Evolutionary conservation across 148 eudicot species (phyloP), one percentile per base, ranked within the genome.

Genomic region (Selenicereus undatus): DNA sequence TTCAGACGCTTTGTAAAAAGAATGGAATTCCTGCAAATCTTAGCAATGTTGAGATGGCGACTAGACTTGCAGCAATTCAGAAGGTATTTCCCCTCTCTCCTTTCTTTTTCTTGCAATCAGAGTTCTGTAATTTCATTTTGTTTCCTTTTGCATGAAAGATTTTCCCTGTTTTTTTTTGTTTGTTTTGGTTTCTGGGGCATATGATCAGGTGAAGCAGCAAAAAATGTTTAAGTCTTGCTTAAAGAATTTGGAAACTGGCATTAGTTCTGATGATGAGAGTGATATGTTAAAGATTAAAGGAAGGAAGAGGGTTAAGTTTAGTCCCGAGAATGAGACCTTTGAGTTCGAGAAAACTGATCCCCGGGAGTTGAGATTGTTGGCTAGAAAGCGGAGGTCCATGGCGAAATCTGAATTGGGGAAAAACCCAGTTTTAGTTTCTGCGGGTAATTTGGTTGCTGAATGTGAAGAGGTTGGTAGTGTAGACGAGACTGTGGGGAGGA

Each of bases 1-100:
- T 94, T 12, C 98, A 91, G 83, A 76, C 82, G 27, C 52, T 92
- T 45, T 94, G 98, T 89, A 94, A 94, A 84, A 79, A 89, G 71
- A 90, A 92, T 81, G 84, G 84, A 13, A 86, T 94, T 64, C 92
- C 89, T 11, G 96, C 98, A 1, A 92, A 92, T 71, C 83, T 89
- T 29, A 89, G 87, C 62, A 94, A 88, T 79, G 29, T 82, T 32
- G 96, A 88, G 52, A 88, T 94, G 98, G 94, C 89, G 1, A 81
- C 87, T 21, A 80, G 81, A 76, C 94, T 94, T 62, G 18, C 87
- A 43, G 32, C 83, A 0, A 86, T 88, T 77, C 48, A 86, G 8
- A 83, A 90, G 90, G 98, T 92, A 68, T 18, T 16, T 35, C 11
- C 0, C 54, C 43, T 3, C 22, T 20, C 29, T 21, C 27, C 11